A percentile compares a stretch with the other conserved stretches of the same genome.
phyloP scores from a whole-genome alignment of 768 basidiomycete genomes.

The Serendipita sp. region DNA sequence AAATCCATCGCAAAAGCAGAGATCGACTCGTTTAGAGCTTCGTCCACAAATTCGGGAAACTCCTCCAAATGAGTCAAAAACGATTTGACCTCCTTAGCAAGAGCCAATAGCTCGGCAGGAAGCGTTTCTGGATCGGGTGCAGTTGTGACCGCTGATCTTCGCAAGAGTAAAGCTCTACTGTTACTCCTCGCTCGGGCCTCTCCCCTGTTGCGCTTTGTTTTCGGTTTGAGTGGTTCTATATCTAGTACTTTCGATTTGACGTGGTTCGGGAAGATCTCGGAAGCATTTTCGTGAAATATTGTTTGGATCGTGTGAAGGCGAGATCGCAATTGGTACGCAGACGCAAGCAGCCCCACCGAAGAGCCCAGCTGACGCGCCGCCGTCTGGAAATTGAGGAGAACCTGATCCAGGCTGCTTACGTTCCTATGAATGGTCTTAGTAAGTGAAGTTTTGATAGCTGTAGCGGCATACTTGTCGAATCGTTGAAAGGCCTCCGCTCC shows the following conservation, averaged over 20 bases:
- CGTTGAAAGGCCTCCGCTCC: constrained; percentile 49
- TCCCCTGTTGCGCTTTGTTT: constrained; percentile 19
- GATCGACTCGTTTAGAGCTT: constrained; percentile 52
- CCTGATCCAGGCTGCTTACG: constrained; percentile 9
- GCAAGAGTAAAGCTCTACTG: neutral
- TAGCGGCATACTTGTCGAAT: constrained; percentile 37
- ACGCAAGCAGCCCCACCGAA: constrained; percentile 60
- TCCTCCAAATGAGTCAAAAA: constrained; percentile 59
- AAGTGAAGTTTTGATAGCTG: constrained; percentile 26
- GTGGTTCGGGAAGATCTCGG: constrained; percentile 59
- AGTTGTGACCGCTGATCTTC: constrained; percentile 29
- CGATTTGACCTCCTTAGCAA: constrained; percentile 49
- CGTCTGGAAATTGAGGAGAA: constrained; percentile 46
- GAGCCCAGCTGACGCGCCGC: constrained; percentile 61
- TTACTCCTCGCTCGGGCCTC: constrained; percentile 13
- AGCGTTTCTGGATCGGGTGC: constrained; percentile 48
- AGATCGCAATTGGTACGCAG: constrained; percentile 52
- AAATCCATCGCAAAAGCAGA: constrained; percentile 52
- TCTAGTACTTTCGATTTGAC: constrained; percentile 29
- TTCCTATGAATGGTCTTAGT: neutral
- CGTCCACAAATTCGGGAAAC: constrained; percentile 50
- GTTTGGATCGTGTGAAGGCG: constrained; percentile 50
- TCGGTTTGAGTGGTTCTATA: constrained; percentile 15
- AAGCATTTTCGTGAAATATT: constrained; percentile 59
- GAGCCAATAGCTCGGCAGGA: constrained; percentile 42